Evolutionary conservation across 2,329 filamentous ascomycete genomes (phyloP), one percentile per base, ranked within the genome.

Genomic region (Rhynchosporium agropyri): DNA sequence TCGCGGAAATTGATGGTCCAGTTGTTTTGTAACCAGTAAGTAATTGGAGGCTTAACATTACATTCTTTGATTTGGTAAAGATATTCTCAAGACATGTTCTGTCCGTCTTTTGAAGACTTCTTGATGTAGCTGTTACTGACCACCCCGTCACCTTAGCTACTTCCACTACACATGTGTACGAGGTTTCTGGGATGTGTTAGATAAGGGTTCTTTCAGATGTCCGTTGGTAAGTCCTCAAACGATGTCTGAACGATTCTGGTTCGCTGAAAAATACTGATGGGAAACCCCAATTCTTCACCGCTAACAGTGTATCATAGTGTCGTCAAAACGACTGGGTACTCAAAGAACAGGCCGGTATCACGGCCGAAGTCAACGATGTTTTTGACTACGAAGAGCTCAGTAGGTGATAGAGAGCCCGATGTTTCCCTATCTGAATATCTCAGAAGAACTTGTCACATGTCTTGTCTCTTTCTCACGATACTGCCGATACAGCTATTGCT

Each of bases 1-100:
- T 42, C 20, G 12, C 10, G 36, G 38, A 56, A 56, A 28, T n/a
- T 56, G 4, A 43, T 56, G 20, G 33, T 40, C n/a, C 53, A 40
- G 9, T 28, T 40, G 20, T 38, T 43, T 20, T 56, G 53, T 13
- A 31, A 56, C 13, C 53, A 56, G 20, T 20, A 20, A 20, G 20
- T 20, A 20, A 20, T 20, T 20, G 20, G 20, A 20, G 20, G 20
- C 20, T 20, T 20, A 20, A 20, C 20, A 20, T 20, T 20, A 20
- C 1, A 20, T 20, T 20, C 20, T 20, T 20, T 20, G 20, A 20
- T 20, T 20, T 20, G 20, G 20, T 20, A 20, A 20, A 20, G 20
- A 20, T 20, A 20, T 20, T 20, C 20, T 20, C 20, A 20, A 20
- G 20, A 20, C 20, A 20, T 20, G 20, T 20, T 20, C 20, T 20